Evolutionary conservation across 768 basidiomycete genomes (phyloP).

Genomic region (Russula emetica): DNA sequence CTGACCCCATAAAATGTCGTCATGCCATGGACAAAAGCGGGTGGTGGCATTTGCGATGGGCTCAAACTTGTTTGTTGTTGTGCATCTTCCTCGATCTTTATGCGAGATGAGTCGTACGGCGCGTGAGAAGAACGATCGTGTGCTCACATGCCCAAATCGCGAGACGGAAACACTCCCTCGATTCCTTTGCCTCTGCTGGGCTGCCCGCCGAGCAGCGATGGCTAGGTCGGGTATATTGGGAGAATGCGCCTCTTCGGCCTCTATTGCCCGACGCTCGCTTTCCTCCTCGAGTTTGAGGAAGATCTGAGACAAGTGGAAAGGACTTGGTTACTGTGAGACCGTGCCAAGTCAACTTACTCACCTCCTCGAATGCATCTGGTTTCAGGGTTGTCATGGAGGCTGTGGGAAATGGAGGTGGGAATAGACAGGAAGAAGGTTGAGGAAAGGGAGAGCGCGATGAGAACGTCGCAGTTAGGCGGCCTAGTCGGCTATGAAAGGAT

Average conservation of each 20-base stretch:
- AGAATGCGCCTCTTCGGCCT: slow-evolving; percentile 30
- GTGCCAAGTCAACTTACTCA: slow-evolving; percentile 5
- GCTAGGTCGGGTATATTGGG: slow-evolving; percentile 15
- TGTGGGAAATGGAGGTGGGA: neutral
- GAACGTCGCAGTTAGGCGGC: slow-evolving; percentile 10
- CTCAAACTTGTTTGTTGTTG: slow-evolving; percentile 14
- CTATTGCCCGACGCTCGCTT: slow-evolving; percentile 47
- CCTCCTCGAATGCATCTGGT: slow-evolving; percentile 28
- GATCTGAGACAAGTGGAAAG: slow-evolving; percentile 38
- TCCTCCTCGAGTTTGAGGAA: slow-evolving; percentile 57
- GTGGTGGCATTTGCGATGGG: slow-evolving; percentile 26
- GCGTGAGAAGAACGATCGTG: neutral
- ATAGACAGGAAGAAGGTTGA: slow-evolving; percentile 2
- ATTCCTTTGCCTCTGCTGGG: slow-evolving; percentile 33
- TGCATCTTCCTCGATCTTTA: slow-evolving; percentile 16
- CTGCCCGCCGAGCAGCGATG: slow-evolving; percentile 13
- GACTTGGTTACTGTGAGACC: neutral
- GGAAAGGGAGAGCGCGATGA: slow-evolving; percentile 13
- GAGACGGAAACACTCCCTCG: slow-evolving; percentile 56
- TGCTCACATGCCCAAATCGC: slow-evolving; percentile 54
- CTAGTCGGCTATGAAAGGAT: slow-evolving; percentile 9
- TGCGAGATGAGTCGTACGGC: neutral
- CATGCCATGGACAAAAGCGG: slow-evolving; percentile 28
- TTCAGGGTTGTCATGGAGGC: slow-evolving; percentile 14
- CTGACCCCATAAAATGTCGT: slow-evolving; percentile 34